Base-by-base conservation (phyloP, 106 monocot genomes). In the Dendrobium huoshanense region DNA sequence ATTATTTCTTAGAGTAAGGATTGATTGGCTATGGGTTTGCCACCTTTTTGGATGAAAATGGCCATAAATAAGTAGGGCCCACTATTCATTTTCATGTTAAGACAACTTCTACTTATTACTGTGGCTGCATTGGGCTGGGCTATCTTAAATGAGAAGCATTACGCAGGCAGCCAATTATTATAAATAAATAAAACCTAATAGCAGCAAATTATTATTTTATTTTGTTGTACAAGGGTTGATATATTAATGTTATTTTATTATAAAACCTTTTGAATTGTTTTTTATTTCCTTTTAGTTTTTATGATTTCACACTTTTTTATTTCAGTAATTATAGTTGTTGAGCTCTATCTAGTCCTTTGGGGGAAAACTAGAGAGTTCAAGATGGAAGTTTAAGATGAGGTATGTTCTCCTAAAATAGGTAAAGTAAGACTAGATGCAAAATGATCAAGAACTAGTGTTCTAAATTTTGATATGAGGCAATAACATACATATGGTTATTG, bases 61-160 rank as follows among this genome's bases (percentile, higher is more conserved):
- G 91, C 93, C 83, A 85, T 95, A 29, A 75, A 93, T 72, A 80
- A 49, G 64, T 83, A 85, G 58, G 91, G 95, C 4, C 93, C 93
- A 0, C 79, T 93, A 41, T 96, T 72, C 67, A 91, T 88, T 29
- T 96, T 93, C 9, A 93, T 89, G 88, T 96, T 96, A 79, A 93
- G 82, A 73, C 95, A 93, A 9, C 55, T 96, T 49, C 75, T 89
- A 77, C 93, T 93, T 2, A 78, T 93, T 27, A 81, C 89, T 33
- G 93, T 96, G 10, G 93, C 95, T 0, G 79, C 91, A 27, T 68
- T 96, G 20, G 95, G 91, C 0, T 96, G 93, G 93, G 89, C 86
- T 0, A 79, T 93, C 44, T 85, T 96, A 16, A 85, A 88, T 18
- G 95, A 93, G 77, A 89, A 93, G 82, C 85, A 93, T n/a, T 89